These are phyloP conservation scores for Ganoderma resinaceum DNA, from an alignment of 1,284 basidiomycete genomes.

Conservation along the genomic window DNA sequence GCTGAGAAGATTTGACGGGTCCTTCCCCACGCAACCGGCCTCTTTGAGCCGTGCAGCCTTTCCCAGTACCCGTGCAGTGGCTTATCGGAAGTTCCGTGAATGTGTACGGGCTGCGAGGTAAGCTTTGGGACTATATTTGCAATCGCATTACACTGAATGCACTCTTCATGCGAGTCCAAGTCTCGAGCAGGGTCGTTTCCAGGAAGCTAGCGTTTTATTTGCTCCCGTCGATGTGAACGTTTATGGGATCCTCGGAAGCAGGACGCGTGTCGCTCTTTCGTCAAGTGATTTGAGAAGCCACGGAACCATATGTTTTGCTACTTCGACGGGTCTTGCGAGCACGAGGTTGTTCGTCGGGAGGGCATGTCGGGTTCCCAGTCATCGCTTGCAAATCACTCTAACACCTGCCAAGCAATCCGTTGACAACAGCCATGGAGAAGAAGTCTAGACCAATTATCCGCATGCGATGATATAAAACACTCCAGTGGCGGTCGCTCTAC, in stretches of 20 bases:
- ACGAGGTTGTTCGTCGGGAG: slow-evolving; percentile 12
- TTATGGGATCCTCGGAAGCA: slow-evolving; percentile 5
- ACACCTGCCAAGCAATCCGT: slow-evolving; percentile 12
- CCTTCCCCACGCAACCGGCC: slow-evolving; percentile 8
- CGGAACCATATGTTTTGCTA: slow-evolving; percentile 23
- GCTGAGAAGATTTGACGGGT: neutral
- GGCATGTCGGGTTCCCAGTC: slow-evolving; percentile 13
- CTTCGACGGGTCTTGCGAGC: slow-evolving; percentile 8
- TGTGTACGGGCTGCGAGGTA: neutral
- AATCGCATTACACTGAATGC: slow-evolving; percentile 17
- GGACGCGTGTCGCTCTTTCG: slow-evolving; percentile 17
- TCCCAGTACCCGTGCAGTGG: slow-evolving; percentile 15
- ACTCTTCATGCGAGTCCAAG: slow-evolving; percentile 4
- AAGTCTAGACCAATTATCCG: neutral
- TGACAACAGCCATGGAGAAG: slow-evolving; percentile 10
- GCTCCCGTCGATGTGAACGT: slow-evolving; percentile 19
- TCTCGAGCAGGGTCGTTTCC: slow-evolving; percentile 10
- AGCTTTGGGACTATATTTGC: slow-evolving; percentile 23
- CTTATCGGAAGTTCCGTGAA: slow-evolving; percentile 24
- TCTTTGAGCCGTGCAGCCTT: slow-evolving; percentile 1
- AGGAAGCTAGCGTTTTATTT: slow-evolving; percentile 9
- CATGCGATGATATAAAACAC: slow-evolving; percentile 20
- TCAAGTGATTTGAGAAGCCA: slow-evolving; percentile 28
- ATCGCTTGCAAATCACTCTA: slow-evolving; percentile 18
- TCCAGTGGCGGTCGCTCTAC: neutral